Percentiles rank a stretch among this genome's conserved stretches.
Conservation (phyloP, 768 basidiomycete species). For the Nidularia sp. region DNA sequence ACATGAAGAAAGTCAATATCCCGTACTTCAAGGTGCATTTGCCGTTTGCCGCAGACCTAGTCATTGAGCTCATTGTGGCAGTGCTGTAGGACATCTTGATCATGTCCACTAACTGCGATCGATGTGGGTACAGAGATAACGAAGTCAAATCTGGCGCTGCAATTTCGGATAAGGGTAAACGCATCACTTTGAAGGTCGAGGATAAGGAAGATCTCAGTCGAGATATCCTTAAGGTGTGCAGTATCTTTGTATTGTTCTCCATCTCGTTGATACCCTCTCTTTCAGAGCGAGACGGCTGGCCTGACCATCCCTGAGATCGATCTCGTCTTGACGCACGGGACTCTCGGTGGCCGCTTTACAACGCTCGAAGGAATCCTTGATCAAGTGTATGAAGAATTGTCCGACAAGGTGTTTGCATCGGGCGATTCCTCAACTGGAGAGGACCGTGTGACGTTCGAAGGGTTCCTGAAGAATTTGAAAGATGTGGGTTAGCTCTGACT, state of each 20-base stretch:
- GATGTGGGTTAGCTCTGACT: constrained; percentile 38
- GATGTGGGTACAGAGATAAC: constrained; percentile 95
- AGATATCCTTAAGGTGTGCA: constrained; percentile 72
- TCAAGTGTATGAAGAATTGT: constrained; percentile 93
- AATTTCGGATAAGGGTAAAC: constrained; percentile 83
- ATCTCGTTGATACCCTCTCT: background rate
- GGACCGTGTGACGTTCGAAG: constrained; percentile 59
- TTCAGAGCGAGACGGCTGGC: constrained; percentile 82
- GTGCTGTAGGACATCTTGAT: constrained; percentile 82
- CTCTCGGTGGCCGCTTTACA: constrained; percentile 95
- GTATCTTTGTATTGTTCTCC: background rate
- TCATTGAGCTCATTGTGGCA: background rate
- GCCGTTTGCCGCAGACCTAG: background rate
- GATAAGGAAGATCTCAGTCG: constrained; percentile 90
- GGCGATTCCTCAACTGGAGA: constrained; percentile 58
- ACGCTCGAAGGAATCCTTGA: constrained; percentile 93
- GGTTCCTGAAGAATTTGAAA: constrained; percentile 75
- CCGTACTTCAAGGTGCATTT: constrained; percentile 89
- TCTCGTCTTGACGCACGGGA: constrained; percentile 85
- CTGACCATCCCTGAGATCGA: constrained; percentile 93
- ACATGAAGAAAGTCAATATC: constrained; percentile 95
- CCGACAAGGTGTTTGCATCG: constrained; percentile 75
- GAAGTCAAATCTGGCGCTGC: constrained; percentile 95
- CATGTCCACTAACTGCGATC: constrained; percentile 97
- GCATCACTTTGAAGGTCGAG: constrained; percentile 84